Conservation (phyloP, 1,139 yeast genomes). For the Zygosaccharomyces pseudobailii region DNA sequence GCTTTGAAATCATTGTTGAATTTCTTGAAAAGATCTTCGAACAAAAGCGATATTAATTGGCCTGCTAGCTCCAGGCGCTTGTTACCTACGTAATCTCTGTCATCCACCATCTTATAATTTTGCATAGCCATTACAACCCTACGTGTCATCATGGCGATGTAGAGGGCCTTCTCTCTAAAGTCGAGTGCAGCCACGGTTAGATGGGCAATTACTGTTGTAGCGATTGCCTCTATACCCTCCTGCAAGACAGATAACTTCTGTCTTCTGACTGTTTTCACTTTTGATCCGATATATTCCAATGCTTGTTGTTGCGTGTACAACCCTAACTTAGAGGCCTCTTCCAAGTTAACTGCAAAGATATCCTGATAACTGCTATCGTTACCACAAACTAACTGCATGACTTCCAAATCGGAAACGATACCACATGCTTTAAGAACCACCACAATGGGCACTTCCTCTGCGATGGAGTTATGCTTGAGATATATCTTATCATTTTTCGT, state of each 20-base stretch:
- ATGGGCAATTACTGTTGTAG: conserved; percentile 95
- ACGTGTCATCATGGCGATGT: conserved; percentile 94
- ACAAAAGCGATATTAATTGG: conserved; percentile 86
- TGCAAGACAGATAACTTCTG: conserved; percentile 77
- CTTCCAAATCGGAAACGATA: conserved; percentile 84
- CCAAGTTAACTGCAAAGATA: conserved; percentile 84
- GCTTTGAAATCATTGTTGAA: conserved; percentile 93
- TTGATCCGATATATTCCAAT: conserved; percentile 79
- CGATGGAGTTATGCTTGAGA: conserved; percentile 87
- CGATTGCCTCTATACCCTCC: conserved; percentile 96
- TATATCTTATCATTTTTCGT: conserved; percentile 87
- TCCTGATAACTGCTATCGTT: conserved; percentile 84
- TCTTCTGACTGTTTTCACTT: conserved; percentile 89
- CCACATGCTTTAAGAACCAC: conserved; percentile 95
- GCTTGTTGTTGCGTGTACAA: conserved; percentile 94
- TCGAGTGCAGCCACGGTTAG: conserved; percentile 80
- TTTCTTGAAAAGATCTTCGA: conserved; percentile 95
- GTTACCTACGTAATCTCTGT: conserved; percentile 97
- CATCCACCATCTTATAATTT: conserved; percentile 93
- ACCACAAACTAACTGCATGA: conserved; percentile 92
- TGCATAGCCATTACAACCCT: conserved; percentile 94
- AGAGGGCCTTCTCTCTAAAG: conserved; percentile 89
- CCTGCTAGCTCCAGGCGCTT: conserved; percentile 97
- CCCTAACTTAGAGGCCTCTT: conserved; percentile 84
- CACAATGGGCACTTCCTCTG: conserved; percentile 94